A percentile compares a stretch with the other conserved stretches of the same genome.
These are phyloP conservation scores for Candida glaebosa DNA, from an alignment of 805 yeast species.

Conservation along the genomic window DNA sequence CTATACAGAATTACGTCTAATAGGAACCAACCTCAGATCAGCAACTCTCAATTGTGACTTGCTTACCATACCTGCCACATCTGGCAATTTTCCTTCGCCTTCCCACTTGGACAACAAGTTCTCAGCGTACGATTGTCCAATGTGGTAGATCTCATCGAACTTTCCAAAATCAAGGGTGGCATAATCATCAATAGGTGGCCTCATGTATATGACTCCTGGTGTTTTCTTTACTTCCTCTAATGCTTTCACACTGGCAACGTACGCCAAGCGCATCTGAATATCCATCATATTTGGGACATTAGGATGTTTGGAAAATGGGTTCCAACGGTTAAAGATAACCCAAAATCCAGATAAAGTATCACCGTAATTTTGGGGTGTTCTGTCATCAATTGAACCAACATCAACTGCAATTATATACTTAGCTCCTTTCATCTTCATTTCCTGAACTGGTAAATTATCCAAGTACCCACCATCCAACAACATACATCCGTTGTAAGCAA, in stretches of 20 bases:
- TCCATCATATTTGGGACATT: constrained; percentile 93
- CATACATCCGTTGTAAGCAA: constrained; percentile 89
- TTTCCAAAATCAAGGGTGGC: constrained; percentile 91
- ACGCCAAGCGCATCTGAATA: constrained; percentile 87
- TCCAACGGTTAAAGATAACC: constrained; percentile 84
- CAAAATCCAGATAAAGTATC: constrained; percentile 90
- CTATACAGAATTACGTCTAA: constrained; percentile 65
- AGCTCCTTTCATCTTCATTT: constrained; percentile 89
- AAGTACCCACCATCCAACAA: constrained; percentile 93
- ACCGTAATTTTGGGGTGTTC: constrained; percentile 86
- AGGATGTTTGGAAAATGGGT: constrained; percentile 84
- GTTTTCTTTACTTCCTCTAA: constrained; percentile 80
- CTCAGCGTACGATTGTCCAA: constrained; percentile 75
- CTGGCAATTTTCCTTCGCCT: constrained; percentile 53
- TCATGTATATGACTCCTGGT: constrained; percentile 78
- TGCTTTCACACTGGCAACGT: constrained; percentile 93
- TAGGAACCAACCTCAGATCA: constrained; percentile 20
- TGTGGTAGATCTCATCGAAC: constrained; percentile 83
- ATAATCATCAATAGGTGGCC: constrained; percentile 92
- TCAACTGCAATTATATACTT: constrained; percentile 86
- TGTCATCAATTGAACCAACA: constrained; percentile 92
- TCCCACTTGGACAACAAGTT: constrained; percentile 51
- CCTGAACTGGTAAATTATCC: constrained; percentile 87
- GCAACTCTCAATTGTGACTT: constrained; percentile 9
- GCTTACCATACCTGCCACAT: constrained; percentile 50